Conservation (phyloP, 1,139 yeast species). For the Protomyces inouyei region DNA sequence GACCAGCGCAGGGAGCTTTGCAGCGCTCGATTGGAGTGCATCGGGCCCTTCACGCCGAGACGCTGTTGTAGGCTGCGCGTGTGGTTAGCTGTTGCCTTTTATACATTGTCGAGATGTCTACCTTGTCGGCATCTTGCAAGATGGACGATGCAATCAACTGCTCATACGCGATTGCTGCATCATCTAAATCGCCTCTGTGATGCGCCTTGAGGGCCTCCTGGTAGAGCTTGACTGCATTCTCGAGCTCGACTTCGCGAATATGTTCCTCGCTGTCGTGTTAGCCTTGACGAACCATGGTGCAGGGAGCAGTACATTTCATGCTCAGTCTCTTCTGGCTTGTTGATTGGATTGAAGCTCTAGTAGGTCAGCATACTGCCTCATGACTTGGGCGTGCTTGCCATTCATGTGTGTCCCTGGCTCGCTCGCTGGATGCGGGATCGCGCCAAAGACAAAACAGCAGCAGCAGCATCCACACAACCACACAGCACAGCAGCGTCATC, state of each 20-base stretch:
- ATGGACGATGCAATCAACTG: slow-evolving; percentile 65
- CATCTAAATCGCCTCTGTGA: slow-evolving; percentile 46
- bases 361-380: not conserved
- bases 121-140: slow-evolving; percentile 39
- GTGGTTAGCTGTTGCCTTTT: not conserved
- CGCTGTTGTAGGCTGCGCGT: not conserved
- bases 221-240: slow-evolving; percentile 73
- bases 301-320: slow-evolving; percentile 7
- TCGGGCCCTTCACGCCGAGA: not conserved
- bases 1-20: slow-evolving; percentile 8
- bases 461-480: too few relatives aligned
- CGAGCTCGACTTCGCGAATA: slow-evolving; percentile 50
- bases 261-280: slow-evolving; percentile 2
- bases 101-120: not conserved
- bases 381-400: not conserved
- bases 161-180: slow-evolving; percentile 56
- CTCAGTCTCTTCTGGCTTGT: slow-evolving; percentile 22
- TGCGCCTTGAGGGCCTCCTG: slow-evolving; percentile 66
- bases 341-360: slow-evolving; percentile 17
- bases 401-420: not conserved
- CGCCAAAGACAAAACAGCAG: too few relatives aligned
- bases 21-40: slow-evolving; percentile 3
- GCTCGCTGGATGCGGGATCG: too few relatives aligned
- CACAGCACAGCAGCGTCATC: too few relatives aligned
- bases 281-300: not conserved